Percentiles rank a stretch among this genome's conserved stretches.
phyloP scores from a whole-genome alignment of 2,329 filamentous ascomycete species.

The Akanthomyces lecanii region DNA sequence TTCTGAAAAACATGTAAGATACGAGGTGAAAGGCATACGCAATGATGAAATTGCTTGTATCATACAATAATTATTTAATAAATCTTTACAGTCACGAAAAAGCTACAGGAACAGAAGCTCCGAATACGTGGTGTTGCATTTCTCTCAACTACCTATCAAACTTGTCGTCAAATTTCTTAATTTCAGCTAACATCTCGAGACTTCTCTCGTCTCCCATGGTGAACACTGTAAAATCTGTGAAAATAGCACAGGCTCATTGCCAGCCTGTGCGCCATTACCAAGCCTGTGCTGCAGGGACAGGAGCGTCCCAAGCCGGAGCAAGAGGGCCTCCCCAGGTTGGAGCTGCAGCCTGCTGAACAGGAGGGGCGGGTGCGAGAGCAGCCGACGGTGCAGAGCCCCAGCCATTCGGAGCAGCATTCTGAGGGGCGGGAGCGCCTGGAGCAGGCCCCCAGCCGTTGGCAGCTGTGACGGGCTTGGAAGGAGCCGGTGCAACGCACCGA shows the following conservation, averaged over 20 bases:
- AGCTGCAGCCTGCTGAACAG: background rate
- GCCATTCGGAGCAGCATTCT: background rate
- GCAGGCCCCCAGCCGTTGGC: background rate
- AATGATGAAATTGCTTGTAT: background rate
- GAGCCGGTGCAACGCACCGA: too few relatives aligned
- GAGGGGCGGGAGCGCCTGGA: background rate
- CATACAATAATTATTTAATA: constrained; percentile 7
- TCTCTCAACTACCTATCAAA: background rate
- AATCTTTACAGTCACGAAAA: background rate
- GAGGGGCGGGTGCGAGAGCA: background rate
- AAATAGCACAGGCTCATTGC: background rate
- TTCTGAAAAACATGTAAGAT: constrained; percentile 40
- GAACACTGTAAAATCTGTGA: background rate
- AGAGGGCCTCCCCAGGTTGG: background rate
- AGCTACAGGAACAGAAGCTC: background rate
- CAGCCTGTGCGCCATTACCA: background rate
- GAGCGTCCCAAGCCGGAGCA: constrained; percentile 8
- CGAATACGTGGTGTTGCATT: background rate
- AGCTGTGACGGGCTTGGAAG: background rate
- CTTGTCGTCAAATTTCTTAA: background rate
- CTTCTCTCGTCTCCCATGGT: background rate
- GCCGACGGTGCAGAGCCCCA: background rate
- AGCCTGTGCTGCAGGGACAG: too few relatives aligned
- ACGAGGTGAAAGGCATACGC: background rate
- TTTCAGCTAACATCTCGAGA: background rate